A percentile compares a stretch with the other conserved stretches of the same genome.
Conservation (phyloP, 768 basidiomycete species). For the Calocybe indica region DNA sequence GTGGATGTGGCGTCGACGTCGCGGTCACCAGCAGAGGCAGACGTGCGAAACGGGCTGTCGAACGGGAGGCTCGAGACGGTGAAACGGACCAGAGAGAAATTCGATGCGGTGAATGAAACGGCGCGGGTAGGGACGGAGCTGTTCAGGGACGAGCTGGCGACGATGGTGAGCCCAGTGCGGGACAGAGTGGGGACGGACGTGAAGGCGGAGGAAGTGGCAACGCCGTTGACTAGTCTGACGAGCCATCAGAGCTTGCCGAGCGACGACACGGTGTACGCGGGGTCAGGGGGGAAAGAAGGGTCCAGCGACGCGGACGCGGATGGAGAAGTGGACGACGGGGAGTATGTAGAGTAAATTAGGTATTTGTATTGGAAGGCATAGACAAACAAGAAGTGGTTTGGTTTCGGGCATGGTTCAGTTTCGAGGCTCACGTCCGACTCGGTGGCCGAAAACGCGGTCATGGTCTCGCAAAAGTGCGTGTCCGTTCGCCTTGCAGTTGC, state of each 20-base stretch:
- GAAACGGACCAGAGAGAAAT: slow-evolving; percentile 2
- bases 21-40: slow-evolving; percentile 9
- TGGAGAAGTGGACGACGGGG: slow-evolving; percentile 31
- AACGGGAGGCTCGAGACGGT: slow-evolving; percentile 10
- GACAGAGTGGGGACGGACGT: slow-evolving; percentile 21
- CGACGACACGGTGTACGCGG: slow-evolving; percentile 47
- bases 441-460: slow-evolving; percentile 10
- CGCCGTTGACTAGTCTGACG: slow-evolving; percentile 41
- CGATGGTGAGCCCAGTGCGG: slow-evolving; percentile 1
- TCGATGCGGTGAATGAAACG: not conserved
- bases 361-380: no score
- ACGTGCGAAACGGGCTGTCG: slow-evolving; percentile 4
- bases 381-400: no score
- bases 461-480: slow-evolving; percentile 36
- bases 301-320: slow-evolving; percentile 33
- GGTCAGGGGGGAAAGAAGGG: slow-evolving; percentile 10
- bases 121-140: not conserved
- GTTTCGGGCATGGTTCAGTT: no score
- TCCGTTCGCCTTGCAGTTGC: slow-evolving; percentile 14
- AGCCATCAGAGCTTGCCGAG: slow-evolving; percentile 52
- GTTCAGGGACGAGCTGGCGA: slow-evolving; percentile 4
- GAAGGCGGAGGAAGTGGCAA: slow-evolving; percentile 54
- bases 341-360: slow-evolving; percentile 18
- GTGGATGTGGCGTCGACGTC: slow-evolving; percentile 33
- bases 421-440: no score